Evolutionary conservation across 495 filamentous ascomycete genomes (phyloP).

Genomic region (Barbatosphaeria neglecta): DNA sequence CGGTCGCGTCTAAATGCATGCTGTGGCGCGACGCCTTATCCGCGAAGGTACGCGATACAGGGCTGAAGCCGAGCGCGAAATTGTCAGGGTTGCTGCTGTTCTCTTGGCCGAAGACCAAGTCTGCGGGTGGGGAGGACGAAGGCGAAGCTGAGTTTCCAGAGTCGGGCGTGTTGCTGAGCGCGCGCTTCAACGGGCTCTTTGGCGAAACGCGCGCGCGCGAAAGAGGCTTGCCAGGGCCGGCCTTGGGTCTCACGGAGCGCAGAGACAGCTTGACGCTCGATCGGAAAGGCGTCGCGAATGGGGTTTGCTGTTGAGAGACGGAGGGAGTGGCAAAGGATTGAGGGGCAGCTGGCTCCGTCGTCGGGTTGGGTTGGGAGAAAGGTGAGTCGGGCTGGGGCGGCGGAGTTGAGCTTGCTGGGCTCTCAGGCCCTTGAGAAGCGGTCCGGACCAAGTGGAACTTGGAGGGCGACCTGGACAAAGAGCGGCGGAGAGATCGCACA

Average conservation of each 20-base stretch:
- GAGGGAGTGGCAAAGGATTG: slow-evolving; percentile 9
- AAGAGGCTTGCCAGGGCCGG: slow-evolving; percentile 31
- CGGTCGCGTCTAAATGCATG: slow-evolving; percentile 35
- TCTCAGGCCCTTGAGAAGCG: slow-evolving; percentile 24
- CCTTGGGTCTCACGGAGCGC: slow-evolving; percentile 36
- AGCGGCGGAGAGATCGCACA: slow-evolving; percentile 67
- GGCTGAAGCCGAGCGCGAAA: slow-evolving; percentile 22
- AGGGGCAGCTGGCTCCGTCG: background rate
- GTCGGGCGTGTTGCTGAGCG: slow-evolving; percentile 55
- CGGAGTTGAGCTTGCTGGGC: slow-evolving; percentile 11
- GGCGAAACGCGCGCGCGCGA: slow-evolving; percentile 48
- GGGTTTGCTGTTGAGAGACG: slow-evolving; percentile 19
- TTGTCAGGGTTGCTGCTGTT: slow-evolving; percentile 33
- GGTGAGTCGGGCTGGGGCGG: slow-evolving; percentile 15
- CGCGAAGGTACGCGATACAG: slow-evolving; percentile 27
- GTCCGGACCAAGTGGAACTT: slow-evolving; percentile 58
- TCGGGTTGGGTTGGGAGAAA: slow-evolving; percentile 4
- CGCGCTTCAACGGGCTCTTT: slow-evolving; percentile 65
- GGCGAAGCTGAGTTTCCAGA: slow-evolving; percentile 54
- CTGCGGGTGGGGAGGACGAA: slow-evolving; percentile 18
- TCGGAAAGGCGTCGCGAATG: slow-evolving; percentile 24
- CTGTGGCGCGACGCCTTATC: slow-evolving; percentile 33
- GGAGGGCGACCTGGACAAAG: slow-evolving; percentile 77
- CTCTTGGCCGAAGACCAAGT: slow-evolving; percentile 42
- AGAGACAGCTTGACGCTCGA: slow-evolving; percentile 41